phyloP scores from a whole-genome alignment of 2,329 filamentous ascomycete species.

The Calonectria pseudoturangicola region DNA sequence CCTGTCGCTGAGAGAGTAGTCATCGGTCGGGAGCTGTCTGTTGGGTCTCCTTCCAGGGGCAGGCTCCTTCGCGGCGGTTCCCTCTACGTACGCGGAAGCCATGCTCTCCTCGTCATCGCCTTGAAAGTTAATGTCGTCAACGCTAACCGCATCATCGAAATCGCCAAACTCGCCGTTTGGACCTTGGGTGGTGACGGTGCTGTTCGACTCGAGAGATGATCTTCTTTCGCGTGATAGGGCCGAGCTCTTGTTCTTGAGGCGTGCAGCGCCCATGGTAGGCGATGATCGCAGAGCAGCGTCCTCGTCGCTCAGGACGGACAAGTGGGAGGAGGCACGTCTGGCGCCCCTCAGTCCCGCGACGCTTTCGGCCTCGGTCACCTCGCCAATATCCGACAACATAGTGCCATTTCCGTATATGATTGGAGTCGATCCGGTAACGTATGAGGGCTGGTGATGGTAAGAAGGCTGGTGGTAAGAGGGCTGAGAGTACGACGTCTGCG shows the following conservation, averaged over 20 bases:
- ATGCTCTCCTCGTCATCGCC: constrained; percentile 81
- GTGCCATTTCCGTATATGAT: constrained; percentile 83
- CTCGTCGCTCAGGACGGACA: constrained; percentile 59
- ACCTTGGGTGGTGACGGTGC: constrained; percentile 74
- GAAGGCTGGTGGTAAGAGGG: constrained; percentile 8
- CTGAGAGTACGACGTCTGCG: constrained; percentile 35
- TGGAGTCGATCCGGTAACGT: constrained; percentile 70
- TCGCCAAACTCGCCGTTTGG: constrained; percentile 72
- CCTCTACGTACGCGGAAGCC: constrained; percentile 73
- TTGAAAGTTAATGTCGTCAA: constrained; percentile 79
- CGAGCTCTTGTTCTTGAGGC: constrained; percentile 67
- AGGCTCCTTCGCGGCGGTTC: constrained; percentile 58
- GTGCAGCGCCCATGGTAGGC: constrained; percentile 66
- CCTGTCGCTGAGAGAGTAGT: constrained; percentile 84
- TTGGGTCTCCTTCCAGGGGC: constrained; percentile 39
- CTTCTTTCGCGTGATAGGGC: constrained; percentile 68
- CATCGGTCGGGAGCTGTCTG: constrained; percentile 62
- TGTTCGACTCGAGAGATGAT: constrained; percentile 75
- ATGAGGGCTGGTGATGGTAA: constrained; percentile 12
- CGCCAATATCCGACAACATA: constrained; percentile 80
- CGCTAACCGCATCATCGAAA: constrained; percentile 77
- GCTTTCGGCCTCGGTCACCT: constrained; percentile 73
- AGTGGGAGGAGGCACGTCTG: constrained; percentile 61
- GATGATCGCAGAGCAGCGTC: constrained; percentile 64
- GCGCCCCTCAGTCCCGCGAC: constrained; percentile 65